These are phyloP conservation scores for Borealophlyctis nickersoniae DNA, from an alignment of 192 early-diverging fungal genomes.

Conservation along the genomic window DNA sequence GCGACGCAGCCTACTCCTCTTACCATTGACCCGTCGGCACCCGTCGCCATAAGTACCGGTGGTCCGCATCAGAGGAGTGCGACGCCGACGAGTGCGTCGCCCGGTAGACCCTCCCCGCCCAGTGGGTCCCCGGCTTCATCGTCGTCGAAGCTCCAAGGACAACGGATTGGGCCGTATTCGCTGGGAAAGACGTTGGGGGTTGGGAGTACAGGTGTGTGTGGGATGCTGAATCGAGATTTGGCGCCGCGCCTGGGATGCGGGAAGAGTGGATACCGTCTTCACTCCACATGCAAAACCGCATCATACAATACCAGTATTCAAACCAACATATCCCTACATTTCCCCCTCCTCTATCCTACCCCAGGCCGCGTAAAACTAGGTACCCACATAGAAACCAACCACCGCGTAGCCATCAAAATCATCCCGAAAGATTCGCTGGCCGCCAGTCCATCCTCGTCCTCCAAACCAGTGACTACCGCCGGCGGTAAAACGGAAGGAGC, in stretches of 20 bases:
- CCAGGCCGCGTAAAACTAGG: slow-evolving; percentile 54
- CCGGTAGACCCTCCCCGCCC: too few relatives aligned
- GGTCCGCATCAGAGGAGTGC: too few relatives aligned
- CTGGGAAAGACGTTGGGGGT: slow-evolving; percentile 55
- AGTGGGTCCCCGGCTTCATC: too few relatives aligned
- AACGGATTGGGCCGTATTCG: slow-evolving; percentile 50
- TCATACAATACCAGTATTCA: neutral
- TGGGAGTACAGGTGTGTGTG: slow-evolving; percentile 47
- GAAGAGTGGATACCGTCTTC: too few relatives aligned
- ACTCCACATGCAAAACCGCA: too few relatives aligned
- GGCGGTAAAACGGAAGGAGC: neutral
- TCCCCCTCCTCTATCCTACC: neutral
- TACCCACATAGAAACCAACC: slow-evolving; percentile 45
- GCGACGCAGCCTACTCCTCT: too few relatives aligned
- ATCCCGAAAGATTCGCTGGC: slow-evolving; percentile 40
- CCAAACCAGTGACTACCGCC: too few relatives aligned
- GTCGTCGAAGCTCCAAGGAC: slow-evolving; percentile 8
- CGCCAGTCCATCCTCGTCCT: neutral
- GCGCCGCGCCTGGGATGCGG: too few relatives aligned
- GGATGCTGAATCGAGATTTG: neutral
- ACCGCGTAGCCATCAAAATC: slow-evolving; percentile 56
- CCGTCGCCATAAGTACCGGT: too few relatives aligned
- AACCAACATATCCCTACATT: neutral
- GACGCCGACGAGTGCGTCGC: too few relatives aligned
- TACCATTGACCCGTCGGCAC: too few relatives aligned